These are phyloP conservation scores for Collariella sp. DNA, from an alignment of 495 filamentous ascomycete species.

Conservation along the genomic window DNA sequence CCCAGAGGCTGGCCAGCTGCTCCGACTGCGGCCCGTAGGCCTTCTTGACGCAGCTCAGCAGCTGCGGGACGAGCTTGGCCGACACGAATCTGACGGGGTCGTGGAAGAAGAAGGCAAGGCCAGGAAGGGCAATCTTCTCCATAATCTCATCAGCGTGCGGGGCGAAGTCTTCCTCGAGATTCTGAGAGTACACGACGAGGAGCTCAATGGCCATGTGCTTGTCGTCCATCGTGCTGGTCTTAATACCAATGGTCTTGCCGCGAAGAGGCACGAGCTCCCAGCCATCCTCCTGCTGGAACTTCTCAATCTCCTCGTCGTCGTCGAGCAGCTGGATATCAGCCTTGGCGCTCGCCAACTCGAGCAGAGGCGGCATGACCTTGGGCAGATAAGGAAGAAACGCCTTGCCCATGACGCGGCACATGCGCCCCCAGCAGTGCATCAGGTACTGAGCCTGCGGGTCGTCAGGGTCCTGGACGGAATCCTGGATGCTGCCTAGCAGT, in stretches of 20 bases:
- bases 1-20: conserved; percentile 73
- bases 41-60: conserved; percentile 89
- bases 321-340: conserved; percentile 96
- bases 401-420: conserved; percentile 86
- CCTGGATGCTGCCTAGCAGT: conserved; percentile 76
- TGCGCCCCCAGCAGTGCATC: conserved; percentile 97
- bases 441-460: conserved; percentile 96
- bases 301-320: conserved; percentile 88
- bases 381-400: conserved; percentile 90
- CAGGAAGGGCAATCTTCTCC: conserved; percentile 91
- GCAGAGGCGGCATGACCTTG: conserved; percentile 88
- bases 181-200: conserved; percentile 92
- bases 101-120: conserved; percentile 98
- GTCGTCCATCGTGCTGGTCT: conserved; percentile 91
- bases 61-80: conserved; percentile 87
- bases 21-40: conserved; percentile 68
- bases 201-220: conserved; percentile 99
- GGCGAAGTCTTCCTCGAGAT: conserved; percentile 83
- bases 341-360: conserved; percentile 86
- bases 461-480: conserved; percentile 80
- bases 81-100: conserved; percentile 94
- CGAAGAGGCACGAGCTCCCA: conserved; percentile 97
- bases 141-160: conserved; percentile 88
- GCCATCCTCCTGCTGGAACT: conserved; percentile 89
- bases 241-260: conserved; percentile 97